Evolutionary conservation across 305 asterid genomes (phyloP).

Genomic region (Solanum hybrid): DNA sequence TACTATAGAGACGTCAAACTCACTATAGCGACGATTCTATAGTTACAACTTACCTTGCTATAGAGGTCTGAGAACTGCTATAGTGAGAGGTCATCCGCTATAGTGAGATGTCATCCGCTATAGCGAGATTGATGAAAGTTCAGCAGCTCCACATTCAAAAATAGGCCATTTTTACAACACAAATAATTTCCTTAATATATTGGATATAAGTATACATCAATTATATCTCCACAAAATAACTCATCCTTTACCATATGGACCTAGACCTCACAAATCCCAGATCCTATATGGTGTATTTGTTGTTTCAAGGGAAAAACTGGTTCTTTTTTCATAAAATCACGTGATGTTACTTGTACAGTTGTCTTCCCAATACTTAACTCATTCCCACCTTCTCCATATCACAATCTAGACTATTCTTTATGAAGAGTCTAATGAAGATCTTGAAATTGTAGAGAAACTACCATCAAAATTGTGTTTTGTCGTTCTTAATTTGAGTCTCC

Average conservation of each 20-base stretch:
- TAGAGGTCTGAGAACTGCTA: background rate
- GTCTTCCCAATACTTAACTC: background rate
- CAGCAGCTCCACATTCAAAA: background rate
- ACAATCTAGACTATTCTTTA: background rate
- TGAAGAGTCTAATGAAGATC: background rate
- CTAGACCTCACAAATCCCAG: background rate
- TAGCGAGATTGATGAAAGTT: background rate
- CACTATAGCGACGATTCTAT: background rate
- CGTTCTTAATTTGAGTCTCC: background rate
- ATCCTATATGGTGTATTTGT: background rate
- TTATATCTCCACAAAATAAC: background rate
- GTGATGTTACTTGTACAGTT: background rate
- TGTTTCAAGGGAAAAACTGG: background rate
- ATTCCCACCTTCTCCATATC: background rate
- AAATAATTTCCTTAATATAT: too few species aligned
- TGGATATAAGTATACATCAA: background rate
- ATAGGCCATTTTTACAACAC: background rate
- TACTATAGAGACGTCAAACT: background rate
- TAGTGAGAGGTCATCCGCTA: background rate
- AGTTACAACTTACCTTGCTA: background rate
- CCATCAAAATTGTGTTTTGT: background rate
- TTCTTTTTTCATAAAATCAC: background rate
- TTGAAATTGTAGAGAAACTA: background rate
- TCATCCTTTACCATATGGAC: background rate
- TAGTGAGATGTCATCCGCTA: background rate